Base-by-base conservation (phyloP, 2,329 filamentous ascomycete species). In the Endothia cerciana region DNA sequence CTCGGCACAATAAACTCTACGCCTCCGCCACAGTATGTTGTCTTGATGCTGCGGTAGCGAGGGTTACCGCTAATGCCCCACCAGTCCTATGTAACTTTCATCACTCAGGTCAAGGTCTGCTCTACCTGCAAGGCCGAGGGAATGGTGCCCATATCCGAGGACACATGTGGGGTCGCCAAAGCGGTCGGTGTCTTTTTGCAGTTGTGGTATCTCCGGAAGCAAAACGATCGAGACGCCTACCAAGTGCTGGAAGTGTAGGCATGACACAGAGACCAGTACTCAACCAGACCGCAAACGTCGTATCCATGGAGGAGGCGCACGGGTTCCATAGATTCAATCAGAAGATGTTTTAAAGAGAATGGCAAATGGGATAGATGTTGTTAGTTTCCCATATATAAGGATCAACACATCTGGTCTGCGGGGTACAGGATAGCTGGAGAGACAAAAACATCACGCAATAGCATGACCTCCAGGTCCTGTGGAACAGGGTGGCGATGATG, bases 91-190 rank as follows among this genome's bases (percentile, higher is more conserved):
- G 79, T 66, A 74, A 73, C 67, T 80, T n/a, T 79, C 72, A 73
- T 77, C 33, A 76, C 73, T 28, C 78, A 81, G 71, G 67, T 79
- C 43, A 74, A 75, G 65, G 65, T 75, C 63, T 81, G 79, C 71
- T 71, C 70, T 60, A 56, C 71, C 65, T 81, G 79, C 72, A 68
- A 70, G 45, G 68, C 69, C 25, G 74, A 80, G 67, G 77, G 80
- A 53, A 80, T 75, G 0, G 76, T 81, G 10, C 74, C 81, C 60
- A 80, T 81, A 41, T 80, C 78, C 0, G 79, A 81, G 62, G 74
- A 73, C 49, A 71, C 75, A 25, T 81, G 79, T 69, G 64, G 72
- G 2, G 67, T 60, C 1, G 77, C 77, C 4, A 72, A 71, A 30
- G 70, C 62, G 28, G 75, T 71, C 61, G 74, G 77, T 57, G 70